Conservation (phyloP, 208 protist genomes). For the Wallacemonas sp. region DNA sequence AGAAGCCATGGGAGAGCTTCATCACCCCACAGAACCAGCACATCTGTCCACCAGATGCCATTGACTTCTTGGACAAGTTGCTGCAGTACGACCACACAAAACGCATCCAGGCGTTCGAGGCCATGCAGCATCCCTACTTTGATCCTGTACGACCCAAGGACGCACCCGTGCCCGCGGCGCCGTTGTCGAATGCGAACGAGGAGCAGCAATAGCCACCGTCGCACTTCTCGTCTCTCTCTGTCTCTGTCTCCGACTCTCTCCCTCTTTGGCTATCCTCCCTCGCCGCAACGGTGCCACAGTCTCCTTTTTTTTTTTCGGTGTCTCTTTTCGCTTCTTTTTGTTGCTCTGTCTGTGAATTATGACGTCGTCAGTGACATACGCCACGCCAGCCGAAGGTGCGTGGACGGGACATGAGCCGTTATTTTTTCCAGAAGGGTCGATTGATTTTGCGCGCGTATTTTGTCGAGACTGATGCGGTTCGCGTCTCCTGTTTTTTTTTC, state of each 20-base stretch:
- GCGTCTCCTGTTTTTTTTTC: conserved; percentile 1
- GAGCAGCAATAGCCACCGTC: conserved; percentile 8
- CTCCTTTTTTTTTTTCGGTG: conserved; percentile 27
- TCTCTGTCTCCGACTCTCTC: background rate
- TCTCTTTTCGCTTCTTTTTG: background rate
- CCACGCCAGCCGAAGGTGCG: background rate
- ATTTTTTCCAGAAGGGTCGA: background rate
- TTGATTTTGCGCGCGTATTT: too few species aligned
- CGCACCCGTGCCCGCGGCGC: background rate
- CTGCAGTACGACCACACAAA: conserved; percentile 98
- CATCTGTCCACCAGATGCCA: conserved; percentile 95
- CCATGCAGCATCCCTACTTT: conserved; percentile 99
- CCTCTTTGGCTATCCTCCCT: too few species aligned
- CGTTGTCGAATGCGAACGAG: conserved; percentile 11
- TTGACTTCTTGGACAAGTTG: conserved; percentile 98
- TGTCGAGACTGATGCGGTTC: too few species aligned
- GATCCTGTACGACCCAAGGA: conserved; percentile 80
- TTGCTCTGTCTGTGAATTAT: background rate
- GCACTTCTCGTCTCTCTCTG: background rate
- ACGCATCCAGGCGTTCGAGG: conserved; percentile 97
- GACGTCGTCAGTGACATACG: too few species aligned
- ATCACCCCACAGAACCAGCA: conserved; percentile 96
- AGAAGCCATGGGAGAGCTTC: conserved; percentile 94
- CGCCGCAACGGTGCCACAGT: too few species aligned
- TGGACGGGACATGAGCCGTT: background rate